Percentiles rank a stretch among this genome's conserved stretches.
Evolutionary conservation across 805 yeast genomes (phyloP).

Genomic region (Kodamaea lidongshanica): DNA sequence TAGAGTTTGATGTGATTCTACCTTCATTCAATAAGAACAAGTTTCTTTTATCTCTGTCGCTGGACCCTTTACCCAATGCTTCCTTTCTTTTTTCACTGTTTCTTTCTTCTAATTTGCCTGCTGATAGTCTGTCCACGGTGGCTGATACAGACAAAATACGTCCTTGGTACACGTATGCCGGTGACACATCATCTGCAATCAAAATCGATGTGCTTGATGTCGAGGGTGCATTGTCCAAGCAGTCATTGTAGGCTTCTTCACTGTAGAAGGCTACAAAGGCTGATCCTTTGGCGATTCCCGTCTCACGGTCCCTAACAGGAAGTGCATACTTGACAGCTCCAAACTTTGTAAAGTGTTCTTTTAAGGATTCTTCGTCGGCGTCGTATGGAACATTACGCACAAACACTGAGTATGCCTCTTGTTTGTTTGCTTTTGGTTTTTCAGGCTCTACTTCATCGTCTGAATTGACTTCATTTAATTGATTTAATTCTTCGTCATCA

Average conservation of each 20-base stretch:
- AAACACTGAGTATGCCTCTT: slow-evolving; percentile 69
- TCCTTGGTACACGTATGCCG: slow-evolving; percentile 86
- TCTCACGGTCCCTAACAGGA: slow-evolving; percentile 80
- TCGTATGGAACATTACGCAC: slow-evolving; percentile 93
- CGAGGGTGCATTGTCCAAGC: slow-evolving; percentile 75
- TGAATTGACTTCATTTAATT: slow-evolving; percentile 30
- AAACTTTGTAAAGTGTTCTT: slow-evolving; percentile 72
- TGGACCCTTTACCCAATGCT: slow-evolving; percentile 71
- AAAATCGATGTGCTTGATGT: slow-evolving; percentile 56
- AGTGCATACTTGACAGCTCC: slow-evolving; percentile 90
- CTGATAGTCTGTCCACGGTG: slow-evolving; percentile 83
- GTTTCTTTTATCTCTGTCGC: slow-evolving; percentile 77
- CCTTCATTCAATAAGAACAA: slow-evolving; percentile 89
- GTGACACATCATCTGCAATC: slow-evolving; percentile 87
- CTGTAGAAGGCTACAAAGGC: slow-evolving; percentile 85
- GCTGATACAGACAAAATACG: slow-evolving; percentile 78
- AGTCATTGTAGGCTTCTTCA: slow-evolving; percentile 56
- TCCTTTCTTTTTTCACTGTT: slow-evolving; percentile 70
- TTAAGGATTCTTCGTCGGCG: slow-evolving; percentile 73
- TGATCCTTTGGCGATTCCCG: slow-evolving; percentile 87
- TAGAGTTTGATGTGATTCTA: slow-evolving; percentile 74
- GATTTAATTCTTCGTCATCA: slow-evolving; percentile 27
- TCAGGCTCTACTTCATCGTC: slow-evolving; percentile 22
- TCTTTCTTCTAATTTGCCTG: slow-evolving; percentile 64
- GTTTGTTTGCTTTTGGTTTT: slow-evolving; percentile 47